These are phyloP conservation scores for Tilletia walkeri DNA, from an alignment of 1,284 basidiomycete species.

Conservation along the genomic window DNA sequence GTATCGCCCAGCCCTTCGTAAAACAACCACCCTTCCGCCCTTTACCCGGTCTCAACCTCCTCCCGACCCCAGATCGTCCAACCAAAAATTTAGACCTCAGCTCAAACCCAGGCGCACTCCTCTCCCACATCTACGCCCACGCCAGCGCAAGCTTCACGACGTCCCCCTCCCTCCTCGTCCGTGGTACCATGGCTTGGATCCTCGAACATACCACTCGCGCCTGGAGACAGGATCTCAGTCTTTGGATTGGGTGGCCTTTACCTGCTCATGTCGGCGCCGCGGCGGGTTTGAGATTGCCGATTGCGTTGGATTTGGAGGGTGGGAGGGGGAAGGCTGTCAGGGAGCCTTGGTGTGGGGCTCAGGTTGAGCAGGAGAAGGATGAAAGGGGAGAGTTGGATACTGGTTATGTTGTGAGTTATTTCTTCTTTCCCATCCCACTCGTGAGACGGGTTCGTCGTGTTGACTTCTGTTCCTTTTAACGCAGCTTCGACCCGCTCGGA, in stretches of 20 bases:
- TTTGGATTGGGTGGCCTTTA: slow-evolving; percentile 42
- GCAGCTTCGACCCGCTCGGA: slow-evolving; percentile 31
- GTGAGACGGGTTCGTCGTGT: too few species aligned
- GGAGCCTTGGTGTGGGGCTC: slow-evolving; percentile 36
- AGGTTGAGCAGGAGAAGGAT: slow-evolving; percentile 38
- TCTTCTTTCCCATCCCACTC: too few species aligned
- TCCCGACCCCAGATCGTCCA: neutral
- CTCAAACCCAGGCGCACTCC: slow-evolving; percentile 18
- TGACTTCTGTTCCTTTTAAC: neutral
- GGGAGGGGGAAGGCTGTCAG: slow-evolving; percentile 17
- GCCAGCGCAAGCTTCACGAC: slow-evolving; percentile 33
- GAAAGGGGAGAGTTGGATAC: slow-evolving; percentile 40
- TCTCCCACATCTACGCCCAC: slow-evolving; percentile 38
- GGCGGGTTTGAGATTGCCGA: slow-evolving; percentile 15
- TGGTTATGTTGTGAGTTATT: slow-evolving; percentile 28
- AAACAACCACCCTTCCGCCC: slow-evolving; percentile 20
- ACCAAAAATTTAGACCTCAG: slow-evolving; percentile 24
- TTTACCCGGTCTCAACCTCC: too few species aligned
- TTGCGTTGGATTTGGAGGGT: slow-evolving; percentile 3
- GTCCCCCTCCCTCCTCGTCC: slow-evolving; percentile 25
- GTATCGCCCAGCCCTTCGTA: slow-evolving; percentile 12
- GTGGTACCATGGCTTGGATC: slow-evolving; percentile 30
- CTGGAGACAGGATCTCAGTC: slow-evolving; percentile 32
- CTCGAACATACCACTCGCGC: slow-evolving; percentile 31
- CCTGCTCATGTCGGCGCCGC: slow-evolving; percentile 25